These are phyloP conservation scores for Colletotrichum kahawae DNA, from an alignment of 2,329 filamentous ascomycete genomes.

Conservation along the genomic window DNA sequence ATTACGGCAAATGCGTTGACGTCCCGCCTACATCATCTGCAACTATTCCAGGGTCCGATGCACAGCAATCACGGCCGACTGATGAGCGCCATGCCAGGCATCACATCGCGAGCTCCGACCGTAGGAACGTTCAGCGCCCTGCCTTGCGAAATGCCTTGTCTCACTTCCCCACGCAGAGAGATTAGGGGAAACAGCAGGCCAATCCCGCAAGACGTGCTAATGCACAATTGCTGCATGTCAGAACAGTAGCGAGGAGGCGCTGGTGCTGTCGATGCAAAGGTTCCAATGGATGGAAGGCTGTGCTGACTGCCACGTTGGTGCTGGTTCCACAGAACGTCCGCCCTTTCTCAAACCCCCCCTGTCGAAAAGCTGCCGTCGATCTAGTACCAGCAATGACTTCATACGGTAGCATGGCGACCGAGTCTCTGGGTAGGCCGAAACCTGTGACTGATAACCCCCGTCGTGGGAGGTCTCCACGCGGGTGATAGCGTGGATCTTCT, in stretches of 20 bases:
- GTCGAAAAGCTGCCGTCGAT: neutral
- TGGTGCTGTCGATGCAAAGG: slow-evolving; percentile 1
- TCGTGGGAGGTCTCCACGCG: slow-evolving; percentile 2
- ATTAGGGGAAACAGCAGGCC: neutral
- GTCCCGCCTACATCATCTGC: neutral
- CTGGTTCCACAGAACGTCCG: neutral
- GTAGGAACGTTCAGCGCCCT: neutral
- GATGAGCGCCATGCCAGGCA: neutral
- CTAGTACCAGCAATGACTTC: neutral
- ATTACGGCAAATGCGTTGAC: neutral
- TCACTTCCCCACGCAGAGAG: neutral
- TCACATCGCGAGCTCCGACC: slow-evolving; percentile 12
- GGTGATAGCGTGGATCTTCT: neutral
- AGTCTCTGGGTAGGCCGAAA: slow-evolving; percentile 1
- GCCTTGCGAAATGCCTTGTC: slow-evolving; percentile 15
- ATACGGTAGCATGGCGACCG: slow-evolving; percentile 2
- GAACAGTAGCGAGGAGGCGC: neutral
- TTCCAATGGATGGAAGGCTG: slow-evolving; percentile 16
- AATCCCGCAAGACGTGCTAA: neutral
- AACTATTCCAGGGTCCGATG: neutral
- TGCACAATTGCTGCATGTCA: slow-evolving; percentile 14
- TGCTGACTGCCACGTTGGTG: slow-evolving; percentile 9
- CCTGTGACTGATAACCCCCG: neutral
- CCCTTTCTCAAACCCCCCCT: neutral
- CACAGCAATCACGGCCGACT: neutral